phyloP scores from a whole-genome alignment of 2,329 filamentous ascomycete genomes.

The Curvularia hawaiiensis region DNA sequence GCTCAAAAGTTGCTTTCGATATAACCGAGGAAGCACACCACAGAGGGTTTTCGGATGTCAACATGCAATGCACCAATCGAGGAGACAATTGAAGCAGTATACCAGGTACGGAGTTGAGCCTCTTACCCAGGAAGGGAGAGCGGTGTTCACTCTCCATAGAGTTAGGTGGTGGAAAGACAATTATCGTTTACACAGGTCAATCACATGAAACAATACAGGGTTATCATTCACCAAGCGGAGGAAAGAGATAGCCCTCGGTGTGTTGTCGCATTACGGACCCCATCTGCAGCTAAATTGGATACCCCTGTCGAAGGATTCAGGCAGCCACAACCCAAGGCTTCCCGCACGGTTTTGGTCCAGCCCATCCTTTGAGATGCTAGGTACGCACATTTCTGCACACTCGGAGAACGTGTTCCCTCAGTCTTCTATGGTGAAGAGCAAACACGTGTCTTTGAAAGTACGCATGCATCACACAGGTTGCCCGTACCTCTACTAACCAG shows the following conservation, averaged over 20 bases:
- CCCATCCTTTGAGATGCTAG: neutral
- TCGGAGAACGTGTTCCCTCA: neutral
- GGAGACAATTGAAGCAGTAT: too few species aligned
- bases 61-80: too few species aligned
- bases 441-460: neutral
- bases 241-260: neutral
- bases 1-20: too few species aligned
- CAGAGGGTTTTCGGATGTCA: too few species aligned
- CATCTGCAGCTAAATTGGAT: neutral
- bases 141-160: neutral
- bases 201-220: neutral
- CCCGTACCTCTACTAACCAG: neutral
- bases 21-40: too few species aligned
- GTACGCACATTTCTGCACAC: neutral
- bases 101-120: too few species aligned
- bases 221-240: neutral
- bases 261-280: neutral
- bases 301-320: neutral
- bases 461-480: neutral
- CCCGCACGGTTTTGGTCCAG: neutral
- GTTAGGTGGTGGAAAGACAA: neutral
- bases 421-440: neutral
- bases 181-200: neutral
- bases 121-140: neutral
- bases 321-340: neutral